Evolutionary conservation across 2,329 filamentous ascomycete genomes (phyloP).

Genomic region (Aspergillus pseudoglaucus): DNA sequence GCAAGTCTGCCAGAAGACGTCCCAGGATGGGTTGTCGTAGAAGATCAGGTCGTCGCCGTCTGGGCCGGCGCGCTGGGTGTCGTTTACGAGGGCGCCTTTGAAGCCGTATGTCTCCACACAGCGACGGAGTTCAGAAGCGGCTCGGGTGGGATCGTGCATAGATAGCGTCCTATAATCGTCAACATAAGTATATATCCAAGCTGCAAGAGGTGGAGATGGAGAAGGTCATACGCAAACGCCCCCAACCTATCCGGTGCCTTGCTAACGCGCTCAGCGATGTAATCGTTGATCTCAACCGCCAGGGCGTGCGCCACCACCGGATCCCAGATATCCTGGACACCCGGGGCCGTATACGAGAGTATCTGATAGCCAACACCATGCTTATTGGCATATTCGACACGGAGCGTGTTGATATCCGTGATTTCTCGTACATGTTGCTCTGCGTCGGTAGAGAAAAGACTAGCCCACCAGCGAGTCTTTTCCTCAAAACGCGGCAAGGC

Average conservation of each 20-base stretch:
- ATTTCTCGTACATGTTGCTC: slow-evolving; percentile 53
- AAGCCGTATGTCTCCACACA: slow-evolving; percentile 53
- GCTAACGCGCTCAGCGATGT: slow-evolving; percentile 33
- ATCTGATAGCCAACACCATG: slow-evolving; percentile 39
- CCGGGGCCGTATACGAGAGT: slow-evolving; percentile 38
- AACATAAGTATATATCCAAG: neutral
- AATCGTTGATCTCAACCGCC: slow-evolving; percentile 37
- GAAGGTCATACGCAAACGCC: slow-evolving; percentile 8
- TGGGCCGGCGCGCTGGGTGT: slow-evolving; percentile 49
- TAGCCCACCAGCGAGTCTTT: slow-evolving; percentile 52
- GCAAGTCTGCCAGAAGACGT: slow-evolving; percentile 50
- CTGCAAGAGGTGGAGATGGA: neutral
- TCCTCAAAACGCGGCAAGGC: slow-evolving; percentile 49
- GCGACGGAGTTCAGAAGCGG: slow-evolving; percentile 23
- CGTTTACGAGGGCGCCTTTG: slow-evolving; percentile 53
- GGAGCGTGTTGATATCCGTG: slow-evolving; percentile 33
- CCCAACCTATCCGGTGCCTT: slow-evolving; percentile 11
- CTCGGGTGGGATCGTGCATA: slow-evolving; percentile 27
- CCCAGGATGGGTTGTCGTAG: slow-evolving; percentile 53
- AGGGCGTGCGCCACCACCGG: slow-evolving; percentile 29
- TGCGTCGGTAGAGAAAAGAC: slow-evolving; percentile 49
- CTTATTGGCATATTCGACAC: slow-evolving; percentile 32
- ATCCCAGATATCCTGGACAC: slow-evolving; percentile 38
- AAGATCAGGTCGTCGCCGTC: slow-evolving; percentile 54
- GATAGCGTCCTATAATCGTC: slow-evolving; percentile 7